Evolutionary conservation across 495 filamentous ascomycete genomes (phyloP).

Genomic region (Trichodelitschia bisporula): DNA sequence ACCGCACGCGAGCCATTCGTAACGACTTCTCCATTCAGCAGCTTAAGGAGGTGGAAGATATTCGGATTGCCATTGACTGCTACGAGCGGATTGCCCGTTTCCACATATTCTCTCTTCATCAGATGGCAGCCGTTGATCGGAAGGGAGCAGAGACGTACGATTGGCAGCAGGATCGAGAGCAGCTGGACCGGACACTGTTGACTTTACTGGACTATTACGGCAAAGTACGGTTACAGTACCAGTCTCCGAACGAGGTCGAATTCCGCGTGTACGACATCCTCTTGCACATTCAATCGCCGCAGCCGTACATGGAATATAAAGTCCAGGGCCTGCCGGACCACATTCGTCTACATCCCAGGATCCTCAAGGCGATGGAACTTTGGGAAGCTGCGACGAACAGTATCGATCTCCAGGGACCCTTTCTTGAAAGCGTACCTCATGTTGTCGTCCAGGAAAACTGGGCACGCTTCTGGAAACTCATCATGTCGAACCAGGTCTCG

Average conservation of each 20-base stretch:
- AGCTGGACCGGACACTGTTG: conserved; percentile 65
- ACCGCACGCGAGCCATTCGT: conserved; percentile 71
- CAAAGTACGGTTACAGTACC: conserved; percentile 29
- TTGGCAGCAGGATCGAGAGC: conserved; percentile 76
- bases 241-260: conserved; percentile 55
- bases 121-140: conserved; percentile 35
- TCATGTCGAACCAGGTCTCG: conserved; percentile 43
- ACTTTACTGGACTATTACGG: conserved; percentile 81
- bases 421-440: conserved; percentile 30
- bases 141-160: conserved; percentile 46
- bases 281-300: conserved; percentile 48
- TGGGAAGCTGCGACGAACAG: conserved; percentile 43
- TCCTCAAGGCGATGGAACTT: conserved; percentile 41
- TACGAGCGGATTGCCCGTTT: conserved; percentile 80
- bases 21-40: conserved; percentile 89
- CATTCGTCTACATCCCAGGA: conserved; percentile 27
- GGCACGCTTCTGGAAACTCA: conserved; percentile 46
- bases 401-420: conserved; percentile 34
- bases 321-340: conserved; percentile 46
- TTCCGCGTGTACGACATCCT: conserved; percentile 79
- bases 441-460: conserved; percentile 37
- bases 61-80: conserved; percentile 48
- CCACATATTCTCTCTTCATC: conserved; percentile 69
- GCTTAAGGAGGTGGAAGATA: conserved; percentile 36
- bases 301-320: conserved; percentile 44